Conservation (phyloP, 1,139 yeast species). For the Nadsonia starkeyi-henricii region DNA sequence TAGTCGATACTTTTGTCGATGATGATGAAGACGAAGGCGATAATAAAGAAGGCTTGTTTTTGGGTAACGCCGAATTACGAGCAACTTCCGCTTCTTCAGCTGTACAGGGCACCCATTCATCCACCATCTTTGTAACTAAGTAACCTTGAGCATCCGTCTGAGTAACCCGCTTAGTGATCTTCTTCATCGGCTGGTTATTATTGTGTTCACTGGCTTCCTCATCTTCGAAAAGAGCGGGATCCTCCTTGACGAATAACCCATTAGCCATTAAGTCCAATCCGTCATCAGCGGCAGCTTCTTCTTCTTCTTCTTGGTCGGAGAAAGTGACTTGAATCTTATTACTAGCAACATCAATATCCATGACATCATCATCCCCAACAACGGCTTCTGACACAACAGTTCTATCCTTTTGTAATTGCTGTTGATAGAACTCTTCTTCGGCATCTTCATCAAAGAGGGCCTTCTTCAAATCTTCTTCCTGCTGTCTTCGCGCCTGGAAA, state of each 20-base stretch:
- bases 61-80: conserved; percentile 4
- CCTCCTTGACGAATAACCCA: background rate
- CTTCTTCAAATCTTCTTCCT: background rate
- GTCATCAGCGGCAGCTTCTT: background rate
- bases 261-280: background rate
- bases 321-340: background rate
- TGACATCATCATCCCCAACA: background rate
- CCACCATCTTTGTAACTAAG: background rate
- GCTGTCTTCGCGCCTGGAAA: background rate
- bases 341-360: background rate
- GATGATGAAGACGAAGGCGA: conserved; percentile 1
- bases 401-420: background rate
- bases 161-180: background rate
- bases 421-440: background rate
- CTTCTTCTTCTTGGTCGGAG: background rate
- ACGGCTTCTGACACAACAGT: background rate
- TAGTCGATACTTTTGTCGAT: background rate
- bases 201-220: background rate
- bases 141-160: background rate
- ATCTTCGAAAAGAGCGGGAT: background rate
- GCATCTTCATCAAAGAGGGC: background rate
- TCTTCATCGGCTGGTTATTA: background rate
- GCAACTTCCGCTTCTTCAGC: conserved; percentile 8
- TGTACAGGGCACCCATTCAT: background rate
- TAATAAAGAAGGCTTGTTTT: conserved; percentile 1